Evolutionary conservation across 768 basidiomycete species (phyloP).

Genomic region (Austroboletus eburneus): DNA sequence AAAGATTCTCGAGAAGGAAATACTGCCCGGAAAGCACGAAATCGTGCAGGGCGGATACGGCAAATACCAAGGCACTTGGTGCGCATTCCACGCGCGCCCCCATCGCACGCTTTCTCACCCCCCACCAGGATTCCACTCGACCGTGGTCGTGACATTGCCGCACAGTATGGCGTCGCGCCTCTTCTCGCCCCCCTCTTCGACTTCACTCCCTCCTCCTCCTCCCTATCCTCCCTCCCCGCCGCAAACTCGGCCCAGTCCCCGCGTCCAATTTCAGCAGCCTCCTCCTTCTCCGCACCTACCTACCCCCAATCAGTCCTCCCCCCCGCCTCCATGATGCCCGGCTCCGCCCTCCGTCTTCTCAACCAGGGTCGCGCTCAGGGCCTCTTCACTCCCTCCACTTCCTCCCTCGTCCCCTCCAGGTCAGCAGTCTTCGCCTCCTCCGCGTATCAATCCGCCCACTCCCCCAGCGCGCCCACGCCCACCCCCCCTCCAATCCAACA

Average conservation of each 20-base stretch:
- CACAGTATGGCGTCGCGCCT: slow-evolving; percentile 87
- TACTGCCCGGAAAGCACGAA: slow-evolving; percentile 91
- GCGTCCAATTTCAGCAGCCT: slow-evolving; percentile 63
- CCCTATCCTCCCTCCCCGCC: slow-evolving; percentile 65
- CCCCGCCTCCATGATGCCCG: slow-evolving; percentile 83
- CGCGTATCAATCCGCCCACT: slow-evolving; percentile 43
- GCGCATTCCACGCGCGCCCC: slow-evolving; percentile 25
- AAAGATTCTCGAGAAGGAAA: slow-evolving; percentile 96
- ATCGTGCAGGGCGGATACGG: slow-evolving; percentile 99
- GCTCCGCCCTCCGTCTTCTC: slow-evolving; percentile 76
- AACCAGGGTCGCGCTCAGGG: slow-evolving; percentile 86
- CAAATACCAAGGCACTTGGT: slow-evolving; percentile 99
- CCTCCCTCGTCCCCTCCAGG: slow-evolving; percentile 45
- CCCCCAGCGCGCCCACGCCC: slow-evolving; percentile 49
- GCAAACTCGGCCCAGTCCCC: slow-evolving; percentile 45
- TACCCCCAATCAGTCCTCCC: slow-evolving; percentile 58
- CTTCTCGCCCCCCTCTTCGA: slow-evolving; percentile 90
- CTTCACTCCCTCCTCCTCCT: slow-evolving; percentile 75
- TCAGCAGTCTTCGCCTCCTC: slow-evolving; percentile 52
- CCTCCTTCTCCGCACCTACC: slow-evolving; percentile 56
- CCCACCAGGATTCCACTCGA: slow-evolving; percentile 87
- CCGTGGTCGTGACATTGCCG: slow-evolving; percentile 87
- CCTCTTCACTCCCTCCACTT: slow-evolving; percentile 81
- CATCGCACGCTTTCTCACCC: slow-evolving; percentile 8
- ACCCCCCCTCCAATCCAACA: slow-evolving; percentile 46